Conservation (phyloP, 2,329 filamentous ascomycete species). For the Penicillium sp. region DNA sequence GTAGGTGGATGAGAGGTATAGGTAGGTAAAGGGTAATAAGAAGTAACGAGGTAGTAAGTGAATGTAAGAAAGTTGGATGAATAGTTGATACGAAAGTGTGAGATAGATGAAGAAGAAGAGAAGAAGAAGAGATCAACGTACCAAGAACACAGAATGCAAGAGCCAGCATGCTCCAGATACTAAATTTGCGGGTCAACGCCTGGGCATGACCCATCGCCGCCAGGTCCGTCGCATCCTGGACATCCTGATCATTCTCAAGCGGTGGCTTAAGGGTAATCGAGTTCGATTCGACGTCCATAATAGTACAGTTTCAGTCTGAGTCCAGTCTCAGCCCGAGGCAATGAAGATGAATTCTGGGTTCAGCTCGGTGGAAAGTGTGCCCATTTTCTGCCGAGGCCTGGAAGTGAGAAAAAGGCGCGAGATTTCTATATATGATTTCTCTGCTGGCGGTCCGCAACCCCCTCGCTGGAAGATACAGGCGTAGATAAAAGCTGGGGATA, state of each 20-base stretch:
- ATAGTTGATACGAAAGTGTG: too few relatives aligned
- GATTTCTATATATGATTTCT: slow-evolving; percentile 17
- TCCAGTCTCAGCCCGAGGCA: slow-evolving; percentile 22
- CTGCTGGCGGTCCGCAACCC: background rate
- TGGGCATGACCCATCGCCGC: slow-evolving; percentile 43
- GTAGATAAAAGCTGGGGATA: slow-evolving; percentile 21
- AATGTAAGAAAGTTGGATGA: too few relatives aligned
- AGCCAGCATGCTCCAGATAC: slow-evolving; percentile 53
- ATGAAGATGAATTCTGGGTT: slow-evolving; percentile 19
- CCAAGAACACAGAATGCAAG: slow-evolving; percentile 54
- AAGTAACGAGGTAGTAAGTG: too few relatives aligned
- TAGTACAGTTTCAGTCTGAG: background rate
- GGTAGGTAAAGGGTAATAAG: too few relatives aligned
- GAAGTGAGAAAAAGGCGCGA: background rate
- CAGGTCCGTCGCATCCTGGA: slow-evolving; percentile 41
- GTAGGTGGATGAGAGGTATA: too few relatives aligned
- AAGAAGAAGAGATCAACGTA: too few relatives aligned
- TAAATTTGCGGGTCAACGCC: slow-evolving; percentile 47
- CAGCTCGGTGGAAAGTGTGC: slow-evolving; percentile 12
- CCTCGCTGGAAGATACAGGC: slow-evolving; percentile 7
- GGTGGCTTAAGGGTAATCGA: slow-evolving; percentile 25
- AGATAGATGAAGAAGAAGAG: too few relatives aligned
- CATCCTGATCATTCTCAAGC: slow-evolving; percentile 30
- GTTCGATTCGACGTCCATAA: slow-evolving; percentile 30
- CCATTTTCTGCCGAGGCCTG: slow-evolving; percentile 25